A percentile compares a stretch with the other conserved stretches of the same genome.
Evolutionary conservation across 805 yeast genomes (phyloP).

Genomic region (Clavispora asparagi): DNA sequence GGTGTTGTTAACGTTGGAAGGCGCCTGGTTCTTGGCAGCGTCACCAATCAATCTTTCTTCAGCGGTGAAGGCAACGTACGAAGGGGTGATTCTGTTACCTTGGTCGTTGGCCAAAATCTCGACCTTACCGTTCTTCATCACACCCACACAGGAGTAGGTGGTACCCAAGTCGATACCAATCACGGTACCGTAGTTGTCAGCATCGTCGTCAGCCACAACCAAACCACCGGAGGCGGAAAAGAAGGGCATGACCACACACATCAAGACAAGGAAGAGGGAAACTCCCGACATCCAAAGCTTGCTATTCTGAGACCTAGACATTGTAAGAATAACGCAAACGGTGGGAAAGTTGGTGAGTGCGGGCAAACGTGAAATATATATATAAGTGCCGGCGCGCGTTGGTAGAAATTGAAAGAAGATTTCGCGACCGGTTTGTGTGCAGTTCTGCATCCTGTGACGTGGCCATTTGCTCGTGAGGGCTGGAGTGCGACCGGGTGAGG

Average conservation of each 20-base stretch:
- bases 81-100: slow-evolving; percentile 98
- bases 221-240: slow-evolving; percentile 17
- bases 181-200: slow-evolving; percentile 47
- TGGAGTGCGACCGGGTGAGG: not conserved
- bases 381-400: slow-evolving; percentile 9
- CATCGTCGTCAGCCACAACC: slow-evolving; percentile 28
- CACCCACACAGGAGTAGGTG: slow-evolving; percentile 95
- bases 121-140: slow-evolving; percentile 85
- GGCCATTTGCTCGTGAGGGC: slow-evolving; percentile 5
- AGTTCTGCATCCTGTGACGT: slow-evolving; percentile 10
- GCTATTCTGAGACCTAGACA: slow-evolving; percentile 6
- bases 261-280: slow-evolving; percentile 26
- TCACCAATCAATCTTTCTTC: slow-evolving; percentile 93
- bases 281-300: slow-evolving; percentile 25
- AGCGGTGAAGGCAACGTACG: slow-evolving; percentile 91
- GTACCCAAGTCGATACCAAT: slow-evolving; percentile 98
- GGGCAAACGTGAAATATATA: slow-evolving; percentile 2
- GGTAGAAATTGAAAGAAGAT: slow-evolving; percentile 12
- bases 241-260: slow-evolving; percentile 36
- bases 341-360: not conserved
- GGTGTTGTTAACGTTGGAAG: slow-evolving; percentile 87
- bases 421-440: slow-evolving; percentile 6
- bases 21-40: slow-evolving; percentile 97
- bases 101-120: slow-evolving; percentile 97
- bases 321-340: not conserved